phyloP scores from a whole-genome alignment of 768 basidiomycete species.

The Russula vinacea region DNA sequence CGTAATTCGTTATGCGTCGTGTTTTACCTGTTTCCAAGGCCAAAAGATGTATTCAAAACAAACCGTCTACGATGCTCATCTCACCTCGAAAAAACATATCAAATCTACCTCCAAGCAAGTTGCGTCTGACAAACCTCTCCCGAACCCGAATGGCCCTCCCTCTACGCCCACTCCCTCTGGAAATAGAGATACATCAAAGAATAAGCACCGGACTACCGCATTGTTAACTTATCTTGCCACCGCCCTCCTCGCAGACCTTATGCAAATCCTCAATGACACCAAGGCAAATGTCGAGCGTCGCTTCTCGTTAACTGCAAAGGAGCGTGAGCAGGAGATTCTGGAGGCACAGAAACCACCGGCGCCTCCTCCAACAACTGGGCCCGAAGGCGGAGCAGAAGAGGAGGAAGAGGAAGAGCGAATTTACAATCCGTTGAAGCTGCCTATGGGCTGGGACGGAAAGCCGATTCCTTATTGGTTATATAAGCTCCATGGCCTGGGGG shows the following conservation, averaged over 20 bases:
- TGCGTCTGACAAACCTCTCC: conserved; percentile 42
- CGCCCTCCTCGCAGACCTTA: conserved; percentile 61
- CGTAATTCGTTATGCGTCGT: conserved; percentile 11
- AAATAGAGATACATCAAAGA: conserved; percentile 35
- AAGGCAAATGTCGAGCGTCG: conserved; percentile 95
- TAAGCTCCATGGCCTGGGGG: conserved; percentile 96
- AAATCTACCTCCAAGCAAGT: conserved; percentile 83
- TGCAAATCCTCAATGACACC: conserved; percentile 75
- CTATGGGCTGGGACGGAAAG: conserved; percentile 97
- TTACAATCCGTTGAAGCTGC: conserved; percentile 96
- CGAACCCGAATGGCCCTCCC: conserved; percentile 59
- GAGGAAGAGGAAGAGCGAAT: conserved; percentile 96
- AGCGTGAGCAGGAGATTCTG: conserved; percentile 89
- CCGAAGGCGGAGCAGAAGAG: conserved; percentile 58
- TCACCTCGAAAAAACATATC: conserved; percentile 93
- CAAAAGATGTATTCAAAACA: conserved; percentile 95
- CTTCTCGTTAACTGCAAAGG: conserved; percentile 94
- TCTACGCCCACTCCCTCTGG: conserved; percentile 37
- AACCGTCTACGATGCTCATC: conserved; percentile 94
- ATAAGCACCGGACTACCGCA: conserved; percentile 63
- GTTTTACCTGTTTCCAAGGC: conserved; percentile 47
- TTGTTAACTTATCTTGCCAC: conserved; percentile 68
- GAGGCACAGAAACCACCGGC: conserved; percentile 61
- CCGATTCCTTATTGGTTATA: conserved; percentile 99
- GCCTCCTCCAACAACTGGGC: conserved; percentile 45